phyloP scores from a whole-genome alignment of 371 early-diverging fungal species.

The Mortierella sp. region DNA sequence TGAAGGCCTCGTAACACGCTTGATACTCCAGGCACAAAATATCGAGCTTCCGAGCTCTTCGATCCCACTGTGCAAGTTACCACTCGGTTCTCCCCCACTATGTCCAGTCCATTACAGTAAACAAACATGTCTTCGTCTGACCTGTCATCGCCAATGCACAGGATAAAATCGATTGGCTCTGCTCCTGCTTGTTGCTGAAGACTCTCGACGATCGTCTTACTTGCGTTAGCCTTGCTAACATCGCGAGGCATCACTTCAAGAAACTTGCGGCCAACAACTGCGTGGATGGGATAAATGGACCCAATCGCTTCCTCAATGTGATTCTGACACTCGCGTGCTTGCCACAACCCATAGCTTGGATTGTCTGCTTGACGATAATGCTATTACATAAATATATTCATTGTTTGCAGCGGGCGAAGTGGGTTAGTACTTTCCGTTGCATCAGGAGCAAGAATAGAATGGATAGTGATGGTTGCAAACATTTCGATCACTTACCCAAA shows the following conservation, averaged over 20 bases:
- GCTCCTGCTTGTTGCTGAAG: conserved; percentile 37
- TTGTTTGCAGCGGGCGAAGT: background rate
- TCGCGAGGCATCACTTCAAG: conserved; percentile 87
- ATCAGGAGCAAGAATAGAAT: background rate
- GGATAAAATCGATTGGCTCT: conserved; percentile 69
- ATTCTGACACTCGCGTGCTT: conserved; percentile 92
- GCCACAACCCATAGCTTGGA: conserved; percentile 81
- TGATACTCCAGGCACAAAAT: conserved; percentile 66
- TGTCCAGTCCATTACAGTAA: conserved; percentile 68
- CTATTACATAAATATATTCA: conserved; percentile 8
- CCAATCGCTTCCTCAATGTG: conserved; percentile 88
- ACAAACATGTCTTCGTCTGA: conserved; percentile 90
- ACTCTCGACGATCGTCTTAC: conserved; percentile 67
- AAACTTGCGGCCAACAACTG: conserved; percentile 92
- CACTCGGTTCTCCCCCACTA: conserved; percentile 36
- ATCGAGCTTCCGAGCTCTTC: conserved; percentile 70
- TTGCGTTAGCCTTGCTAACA: conserved; percentile 75
- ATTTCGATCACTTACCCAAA: conserved; percentile 65
- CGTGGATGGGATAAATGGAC: conserved; percentile 89
- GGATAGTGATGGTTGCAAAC: background rate
- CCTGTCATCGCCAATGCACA: conserved; percentile 85
- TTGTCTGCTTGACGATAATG: conserved; percentile 84
- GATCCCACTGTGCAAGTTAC: conserved; percentile 73
- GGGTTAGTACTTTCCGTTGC: background rate
- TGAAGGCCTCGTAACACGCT: conserved; percentile 60